Evolutionary conservation across 352 stramenopile genomes (phyloP).

Genomic region (Phytopythium kandeliae): DNA sequence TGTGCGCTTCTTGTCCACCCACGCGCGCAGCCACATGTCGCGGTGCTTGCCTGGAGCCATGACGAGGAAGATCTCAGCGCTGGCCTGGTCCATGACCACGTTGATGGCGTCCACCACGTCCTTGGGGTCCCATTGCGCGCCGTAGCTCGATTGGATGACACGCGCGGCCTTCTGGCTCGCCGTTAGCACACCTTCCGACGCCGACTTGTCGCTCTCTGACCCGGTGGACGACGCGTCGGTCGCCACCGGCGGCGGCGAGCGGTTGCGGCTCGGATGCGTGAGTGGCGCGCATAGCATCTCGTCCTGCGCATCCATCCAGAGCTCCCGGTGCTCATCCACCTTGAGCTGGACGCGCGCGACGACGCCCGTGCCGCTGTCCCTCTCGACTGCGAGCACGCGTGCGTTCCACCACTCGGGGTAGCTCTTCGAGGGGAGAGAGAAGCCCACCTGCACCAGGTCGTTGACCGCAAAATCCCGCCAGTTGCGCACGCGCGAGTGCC

Average conservation of each 20-base stretch:
- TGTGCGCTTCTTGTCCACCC: conserved; percentile 4
- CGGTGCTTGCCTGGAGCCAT: conserved; percentile 8
- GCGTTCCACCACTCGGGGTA: conserved; percentile 64
- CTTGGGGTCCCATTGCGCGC: conserved; percentile 2
- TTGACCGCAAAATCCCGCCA: conserved; percentile 61
- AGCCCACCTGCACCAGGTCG: conserved; percentile 50
- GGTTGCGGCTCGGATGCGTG: conserved; percentile 40
- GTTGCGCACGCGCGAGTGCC: conserved; percentile 82
- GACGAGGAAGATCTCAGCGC: conserved; percentile 8
- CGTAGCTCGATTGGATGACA: conserved; percentile 6
- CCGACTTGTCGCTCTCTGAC: conserved; percentile 4
- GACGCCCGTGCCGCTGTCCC: conserved; percentile 10
- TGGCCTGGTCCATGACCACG: conserved; percentile 7
- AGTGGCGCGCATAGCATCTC: conserved; percentile 53
- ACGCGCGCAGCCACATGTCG: conserved; percentile 9
- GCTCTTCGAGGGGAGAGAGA: conserved; percentile 17
- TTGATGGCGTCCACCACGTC: conserved; percentile 9
- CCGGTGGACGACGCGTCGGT: neutral
- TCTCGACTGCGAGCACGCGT: conserved; percentile 28
- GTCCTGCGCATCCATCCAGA: conserved; percentile 55
- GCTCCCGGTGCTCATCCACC: conserved; percentile 32
- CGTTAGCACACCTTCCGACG: neutral
- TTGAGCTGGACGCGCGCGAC: conserved; percentile 43
- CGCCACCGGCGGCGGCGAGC: conserved; percentile 4
- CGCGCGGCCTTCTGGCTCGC: neutral